Evolutionary conservation across 2,329 filamentous ascomycete species (phyloP), one percentile per base, ranked within the genome.

Genomic region (Laburnicola sp.): DNA sequence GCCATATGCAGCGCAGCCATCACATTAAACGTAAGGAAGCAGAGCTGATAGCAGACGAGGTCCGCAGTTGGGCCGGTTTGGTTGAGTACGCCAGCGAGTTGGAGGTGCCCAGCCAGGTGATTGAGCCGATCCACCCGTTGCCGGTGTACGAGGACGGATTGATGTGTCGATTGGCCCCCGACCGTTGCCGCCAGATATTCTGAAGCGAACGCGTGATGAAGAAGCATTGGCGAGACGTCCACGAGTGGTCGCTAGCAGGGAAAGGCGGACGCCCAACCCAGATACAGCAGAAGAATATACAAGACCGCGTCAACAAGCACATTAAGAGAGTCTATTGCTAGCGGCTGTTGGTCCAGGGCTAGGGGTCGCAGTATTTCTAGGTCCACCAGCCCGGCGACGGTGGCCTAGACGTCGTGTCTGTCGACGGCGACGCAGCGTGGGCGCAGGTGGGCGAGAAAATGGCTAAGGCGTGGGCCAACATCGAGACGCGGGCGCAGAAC

Each of bases 301-400:
- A 43, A 42, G n/a, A 30, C 10, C 41, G 44, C 25, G 37, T 36
- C 26, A 48, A 37, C 27, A 37, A 38, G 4, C 35, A 28, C 45
- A 50, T 26, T 26, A 53, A 45, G 46, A 11, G 2, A 2, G 43
- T 58, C 2, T 7, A 45, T 39, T 53, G 45, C 44, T 35, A 48
- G 45, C 39, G 40, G 28, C 34, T 53, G 4, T 49, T 53, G 32
- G 38, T 42, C 22, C 23, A 37, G 25, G 25, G 50, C 37, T 35
- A 27, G 16, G 40, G 45, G 21, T 58, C 45, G 34, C 39, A 45
- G 50, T 52, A 52, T 46, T 51, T 58, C 31, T 25, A 58, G 46
- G 55, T 54, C 6, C 28, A 43, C 25, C 30, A 44, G 11, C 39
- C 46, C 22, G 25, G 45, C 21, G 22, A 32, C 21, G 22, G 16